A percentile compares a stretch with the other conserved stretches of the same genome.
Evolutionary conservation across 768 basidiomycete genomes (phyloP).

Genomic region (Tephrocybe sp.): DNA sequence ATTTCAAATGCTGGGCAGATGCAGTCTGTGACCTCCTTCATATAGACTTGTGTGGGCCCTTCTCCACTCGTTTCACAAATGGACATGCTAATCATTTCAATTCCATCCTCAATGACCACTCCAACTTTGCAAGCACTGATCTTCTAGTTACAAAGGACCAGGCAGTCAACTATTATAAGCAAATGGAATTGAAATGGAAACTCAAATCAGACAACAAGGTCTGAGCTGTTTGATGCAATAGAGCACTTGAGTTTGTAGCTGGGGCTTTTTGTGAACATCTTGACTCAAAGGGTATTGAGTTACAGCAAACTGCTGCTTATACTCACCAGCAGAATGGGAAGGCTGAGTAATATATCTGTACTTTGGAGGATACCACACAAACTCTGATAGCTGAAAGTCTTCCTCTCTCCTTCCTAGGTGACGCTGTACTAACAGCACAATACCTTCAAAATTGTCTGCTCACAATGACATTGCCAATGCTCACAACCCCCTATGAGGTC

Average conservation of each 20-base stretch:
- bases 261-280: neutral
- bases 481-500: slow-evolving; percentile 20
- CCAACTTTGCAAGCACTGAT: neutral
- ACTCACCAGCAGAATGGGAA: slow-evolving; percentile 33
- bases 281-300: neutral
- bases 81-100: neutral
- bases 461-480: slow-evolving; percentile 20
- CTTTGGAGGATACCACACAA: slow-evolving; percentile 22
- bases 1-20: neutral
- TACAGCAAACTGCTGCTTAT: slow-evolving; percentile 8
- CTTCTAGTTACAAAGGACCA: neutral
- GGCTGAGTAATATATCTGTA: slow-evolving; percentile 27
- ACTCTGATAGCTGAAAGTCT: slow-evolving; percentile 23
- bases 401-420: slow-evolving; percentile 22
- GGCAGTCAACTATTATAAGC: neutral
- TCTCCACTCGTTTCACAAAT: neutral
- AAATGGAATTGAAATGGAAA: neutral
- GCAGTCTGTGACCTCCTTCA: neutral
- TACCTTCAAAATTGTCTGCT: slow-evolving; percentile 25
- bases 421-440: slow-evolving; percentile 18
- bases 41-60: neutral
- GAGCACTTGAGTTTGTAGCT: neutral
- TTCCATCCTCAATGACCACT: neutral
- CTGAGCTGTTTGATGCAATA: neutral
- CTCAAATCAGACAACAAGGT: neutral